Conservation (phyloP, 805 yeast genomes). For the Ogataea allantospora region DNA sequence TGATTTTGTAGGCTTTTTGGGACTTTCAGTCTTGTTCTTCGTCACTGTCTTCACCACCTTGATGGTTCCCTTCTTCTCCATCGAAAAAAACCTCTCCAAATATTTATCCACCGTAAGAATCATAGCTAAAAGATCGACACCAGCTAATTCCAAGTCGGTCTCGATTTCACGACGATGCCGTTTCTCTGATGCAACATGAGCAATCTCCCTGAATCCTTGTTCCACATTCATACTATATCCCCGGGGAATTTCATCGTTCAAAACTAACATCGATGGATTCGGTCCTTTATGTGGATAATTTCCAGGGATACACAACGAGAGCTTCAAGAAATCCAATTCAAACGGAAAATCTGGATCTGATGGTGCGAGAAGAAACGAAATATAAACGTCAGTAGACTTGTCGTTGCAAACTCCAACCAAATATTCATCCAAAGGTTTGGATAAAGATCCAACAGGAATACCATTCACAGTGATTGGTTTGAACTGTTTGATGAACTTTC, state of each 20-base stretch:
- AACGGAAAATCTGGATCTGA: constrained; percentile 75
- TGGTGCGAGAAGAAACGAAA: constrained; percentile 49
- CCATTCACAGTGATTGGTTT: constrained; percentile 34
- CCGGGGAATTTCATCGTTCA: constrained; percentile 66
- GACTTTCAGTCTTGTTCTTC: constrained; percentile 8
- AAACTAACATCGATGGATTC: constrained; percentile 47
- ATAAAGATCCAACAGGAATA: constrained; percentile 20
- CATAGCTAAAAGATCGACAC: constrained; percentile 53
- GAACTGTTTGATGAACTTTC: constrained; percentile 20
- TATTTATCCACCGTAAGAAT: constrained; percentile 53
- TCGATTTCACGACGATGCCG: constrained; percentile 19
- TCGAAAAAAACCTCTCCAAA: constrained; percentile 52
- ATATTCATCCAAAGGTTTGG: constrained; percentile 20
- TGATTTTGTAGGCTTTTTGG: constrained; percentile 5
- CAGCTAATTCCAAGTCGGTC: constrained; percentile 36
- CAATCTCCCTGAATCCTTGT: constrained; percentile 54
- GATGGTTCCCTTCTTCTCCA: constrained; percentile 49
- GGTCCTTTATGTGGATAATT: constrained; percentile 47
- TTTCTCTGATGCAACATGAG: constrained; percentile 36
- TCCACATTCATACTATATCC: constrained; percentile 71
- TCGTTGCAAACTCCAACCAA: constrained; percentile 16
- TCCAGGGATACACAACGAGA: constrained; percentile 54
- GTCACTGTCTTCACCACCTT: constrained; percentile 58
- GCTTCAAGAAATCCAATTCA: constrained; percentile 51
- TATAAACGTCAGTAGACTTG: constrained; percentile 31